Conservation (phyloP, 1,284 basidiomycete genomes). For the Tilletia indica region DNA sequence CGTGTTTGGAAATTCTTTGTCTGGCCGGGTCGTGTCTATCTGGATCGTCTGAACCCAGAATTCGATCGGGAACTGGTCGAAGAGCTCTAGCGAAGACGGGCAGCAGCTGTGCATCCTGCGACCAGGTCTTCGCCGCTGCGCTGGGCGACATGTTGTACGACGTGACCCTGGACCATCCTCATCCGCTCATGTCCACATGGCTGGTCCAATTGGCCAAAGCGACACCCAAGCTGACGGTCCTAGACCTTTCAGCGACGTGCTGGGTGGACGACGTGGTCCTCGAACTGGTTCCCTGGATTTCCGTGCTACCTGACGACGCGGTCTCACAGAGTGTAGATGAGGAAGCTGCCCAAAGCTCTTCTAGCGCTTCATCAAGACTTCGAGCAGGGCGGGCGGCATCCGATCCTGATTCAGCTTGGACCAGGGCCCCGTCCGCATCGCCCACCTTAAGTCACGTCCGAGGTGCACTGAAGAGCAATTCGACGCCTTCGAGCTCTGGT, state of each 20-base stretch:
- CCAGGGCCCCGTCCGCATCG: too few relatives aligned
- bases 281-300: background rate
- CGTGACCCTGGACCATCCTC: background rate
- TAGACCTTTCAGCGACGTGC: constrained; percentile 7
- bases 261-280: background rate
- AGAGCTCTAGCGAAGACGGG: background rate
- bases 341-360: too few relatives aligned
- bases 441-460: too few relatives aligned
- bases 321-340: too few relatives aligned
- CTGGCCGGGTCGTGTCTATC: constrained; percentile 8
- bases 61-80: background rate
- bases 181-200: background rate
- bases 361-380: too few relatives aligned
- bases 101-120: background rate
- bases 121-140: constrained; percentile 5
- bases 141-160: constrained; percentile 11
- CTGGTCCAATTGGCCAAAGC: background rate
- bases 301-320: too few relatives aligned
- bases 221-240: background rate
- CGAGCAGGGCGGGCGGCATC: background rate
- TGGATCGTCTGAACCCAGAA: background rate
- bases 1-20: background rate
- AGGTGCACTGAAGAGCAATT: background rate
- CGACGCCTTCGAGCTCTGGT: background rate
- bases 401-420: too few relatives aligned